Percentiles rank a stretch among this genome's conserved stretches.
These are phyloP conservation scores for Ophiognomonia clavigignenti-juglandacearum DNA, from an alignment of 2,329 filamentous ascomycete species.

Conservation along the genomic window DNA sequence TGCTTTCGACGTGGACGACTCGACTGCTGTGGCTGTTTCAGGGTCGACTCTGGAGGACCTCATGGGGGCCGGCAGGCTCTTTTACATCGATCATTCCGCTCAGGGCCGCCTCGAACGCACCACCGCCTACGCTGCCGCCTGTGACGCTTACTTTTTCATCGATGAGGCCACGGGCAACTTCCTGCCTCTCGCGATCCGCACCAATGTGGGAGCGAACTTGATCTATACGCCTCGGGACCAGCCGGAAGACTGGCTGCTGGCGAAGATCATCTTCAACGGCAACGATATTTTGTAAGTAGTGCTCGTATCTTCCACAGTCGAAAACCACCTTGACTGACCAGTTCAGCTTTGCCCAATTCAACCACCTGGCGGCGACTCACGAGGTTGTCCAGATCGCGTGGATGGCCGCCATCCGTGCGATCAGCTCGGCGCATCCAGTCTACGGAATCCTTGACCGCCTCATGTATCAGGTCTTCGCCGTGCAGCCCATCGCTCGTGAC, in stretches of 20 bases:
- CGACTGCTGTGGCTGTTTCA: constrained; percentile 25
- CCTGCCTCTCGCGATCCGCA: constrained; percentile 42
- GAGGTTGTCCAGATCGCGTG: constrained; percentile 37
- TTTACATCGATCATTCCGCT: constrained; percentile 36
- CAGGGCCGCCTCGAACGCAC: constrained; percentile 25
- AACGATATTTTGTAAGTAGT: constrained; percentile 36
- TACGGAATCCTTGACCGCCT: constrained; percentile 32
- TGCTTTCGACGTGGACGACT: constrained; percentile 31
- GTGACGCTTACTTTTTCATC: constrained; percentile 43
- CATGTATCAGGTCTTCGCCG: constrained; percentile 28
- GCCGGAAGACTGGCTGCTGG: constrained; percentile 43
- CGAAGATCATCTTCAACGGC: constrained; percentile 44
- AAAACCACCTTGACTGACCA: not conserved
- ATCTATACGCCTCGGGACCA: constrained; percentile 42
- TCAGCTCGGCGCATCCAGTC: constrained; percentile 41
- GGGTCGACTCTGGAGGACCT: constrained; percentile 28
- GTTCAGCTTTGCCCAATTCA: constrained; percentile 31
- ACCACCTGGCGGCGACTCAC: constrained; percentile 39
- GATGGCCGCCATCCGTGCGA: constrained; percentile 38
- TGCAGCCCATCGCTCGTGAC: constrained; percentile 23
- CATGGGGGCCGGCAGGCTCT: constrained; percentile 32
- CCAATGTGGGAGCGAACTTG: constrained; percentile 35
- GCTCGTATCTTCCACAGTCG: not conserved
- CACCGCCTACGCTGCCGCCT: constrained; percentile 33
- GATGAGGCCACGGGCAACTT: constrained; percentile 34